These are phyloP conservation scores for Podospora bellae-mahoneyi DNA, from an alignment of 495 filamentous ascomycete genomes.

Conservation along the genomic window DNA sequence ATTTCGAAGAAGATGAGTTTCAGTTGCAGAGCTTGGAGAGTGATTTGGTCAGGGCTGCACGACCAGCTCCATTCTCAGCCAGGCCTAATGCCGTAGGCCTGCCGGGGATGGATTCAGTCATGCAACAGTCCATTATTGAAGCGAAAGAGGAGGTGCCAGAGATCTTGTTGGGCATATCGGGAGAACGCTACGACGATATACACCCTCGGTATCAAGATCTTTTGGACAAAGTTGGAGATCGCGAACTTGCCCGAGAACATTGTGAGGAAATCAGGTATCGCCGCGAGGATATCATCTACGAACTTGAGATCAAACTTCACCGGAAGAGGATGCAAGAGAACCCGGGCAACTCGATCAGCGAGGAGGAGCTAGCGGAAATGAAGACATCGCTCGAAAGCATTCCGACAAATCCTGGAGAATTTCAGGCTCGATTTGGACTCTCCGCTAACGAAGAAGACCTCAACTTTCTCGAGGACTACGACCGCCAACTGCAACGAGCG, in stretches of 20 bases:
- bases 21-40: constrained; percentile 25
- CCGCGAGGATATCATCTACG: constrained; percentile 27
- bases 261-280: constrained; percentile 27
- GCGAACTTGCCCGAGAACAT: constrained; percentile 30
- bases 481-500: constrained; percentile 14
- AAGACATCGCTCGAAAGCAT: constrained; percentile 23
- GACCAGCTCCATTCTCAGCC: neutral
- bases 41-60: constrained; percentile 16
- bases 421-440: constrained; percentile 25
- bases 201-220: constrained; percentile 33
- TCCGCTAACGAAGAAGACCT: constrained; percentile 27
- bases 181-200: constrained; percentile 26
- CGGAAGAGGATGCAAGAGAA: constrained; percentile 25
- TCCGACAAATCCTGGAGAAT: constrained; percentile 17
- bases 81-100: neutral
- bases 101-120: neutral
- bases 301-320: constrained; percentile 28
- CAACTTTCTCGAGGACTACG: constrained; percentile 32
- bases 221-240: constrained; percentile 28
- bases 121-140: neutral
- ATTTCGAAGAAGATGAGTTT: constrained; percentile 25
- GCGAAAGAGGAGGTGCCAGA: neutral
- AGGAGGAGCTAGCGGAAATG: constrained; percentile 25
- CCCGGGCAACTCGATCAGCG: constrained; percentile 24
- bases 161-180: constrained; percentile 32